Conservation (phyloP, 1,284 basidiomycete genomes). For the Schizophyllum amplum region DNA sequence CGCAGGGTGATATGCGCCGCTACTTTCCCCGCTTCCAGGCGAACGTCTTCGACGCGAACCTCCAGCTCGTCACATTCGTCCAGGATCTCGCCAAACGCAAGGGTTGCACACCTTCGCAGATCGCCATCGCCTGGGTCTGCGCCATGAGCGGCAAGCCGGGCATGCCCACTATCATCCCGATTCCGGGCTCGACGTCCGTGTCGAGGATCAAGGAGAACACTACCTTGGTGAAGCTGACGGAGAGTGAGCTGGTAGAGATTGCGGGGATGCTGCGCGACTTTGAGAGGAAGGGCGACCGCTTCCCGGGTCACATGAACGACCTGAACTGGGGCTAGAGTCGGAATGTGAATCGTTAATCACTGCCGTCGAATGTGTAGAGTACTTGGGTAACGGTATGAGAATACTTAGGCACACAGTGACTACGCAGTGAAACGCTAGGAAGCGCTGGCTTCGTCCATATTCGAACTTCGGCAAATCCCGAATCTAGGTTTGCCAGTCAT, state of each 20-base stretch:
- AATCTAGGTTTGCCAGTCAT: no score
- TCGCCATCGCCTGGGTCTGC: slow-evolving; percentile 56
- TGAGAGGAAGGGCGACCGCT: not conserved
- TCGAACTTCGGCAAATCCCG: no score
- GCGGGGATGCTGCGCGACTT: slow-evolving; percentile 6
- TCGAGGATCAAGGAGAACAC: slow-evolving; percentile 39
- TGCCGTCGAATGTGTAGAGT: no score
- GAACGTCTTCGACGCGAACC: slow-evolving; percentile 44
- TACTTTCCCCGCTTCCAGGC: slow-evolving; percentile 18
- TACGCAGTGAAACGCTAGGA: no score
- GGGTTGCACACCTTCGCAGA: slow-evolving; percentile 44
- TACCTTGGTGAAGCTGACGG: slow-evolving; percentile 32
- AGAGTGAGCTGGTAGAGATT: slow-evolving; percentile 31
- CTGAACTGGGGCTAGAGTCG: no score
- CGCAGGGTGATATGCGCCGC: slow-evolving; percentile 20
- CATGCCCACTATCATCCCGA: slow-evolving; percentile 37
- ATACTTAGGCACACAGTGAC: no score
- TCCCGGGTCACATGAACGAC: no score
- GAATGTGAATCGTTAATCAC: no score
- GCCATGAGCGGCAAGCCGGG: slow-evolving; percentile 23
- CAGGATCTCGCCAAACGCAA: slow-evolving; percentile 39
- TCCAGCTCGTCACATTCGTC: slow-evolving; percentile 42
- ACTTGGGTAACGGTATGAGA: no score
- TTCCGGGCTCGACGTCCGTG: slow-evolving; percentile 45
- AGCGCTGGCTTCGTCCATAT: no score